Evolutionary conservation across 768 basidiomycete species (phyloP).

Genomic region (Amylocystis lapponica): DNA sequence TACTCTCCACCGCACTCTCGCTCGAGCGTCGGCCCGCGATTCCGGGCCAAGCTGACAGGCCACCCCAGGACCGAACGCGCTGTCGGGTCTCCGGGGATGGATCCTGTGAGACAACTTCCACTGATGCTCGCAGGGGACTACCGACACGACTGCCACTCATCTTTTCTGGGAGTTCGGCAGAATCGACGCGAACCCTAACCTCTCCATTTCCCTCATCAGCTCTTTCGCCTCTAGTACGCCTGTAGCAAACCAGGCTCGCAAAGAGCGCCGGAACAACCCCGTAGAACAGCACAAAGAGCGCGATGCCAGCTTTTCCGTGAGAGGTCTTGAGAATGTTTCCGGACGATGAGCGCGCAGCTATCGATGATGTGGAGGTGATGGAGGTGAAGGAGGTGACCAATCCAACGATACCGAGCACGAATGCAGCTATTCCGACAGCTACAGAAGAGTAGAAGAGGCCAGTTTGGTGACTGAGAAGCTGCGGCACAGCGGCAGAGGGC

Average conservation of each 20-base stretch:
- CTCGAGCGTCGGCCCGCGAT: slow-evolving; percentile 32
- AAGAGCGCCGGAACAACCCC: slow-evolving; percentile 39
- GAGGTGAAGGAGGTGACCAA: slow-evolving; percentile 60
- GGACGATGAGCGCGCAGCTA: slow-evolving; percentile 29
- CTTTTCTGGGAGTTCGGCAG: slow-evolving; percentile 38
- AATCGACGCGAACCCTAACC: slow-evolving; percentile 27
- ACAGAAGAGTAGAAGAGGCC: slow-evolving; percentile 31
- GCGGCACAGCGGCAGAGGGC: slow-evolving; percentile 26
- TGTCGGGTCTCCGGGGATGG: slow-evolving; percentile 19
- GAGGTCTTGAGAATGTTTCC: slow-evolving; percentile 42
- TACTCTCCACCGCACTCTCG: slow-evolving; percentile 28
- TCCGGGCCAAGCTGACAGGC: slow-evolving; percentile 30
- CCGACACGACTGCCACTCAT: slow-evolving; percentile 22
- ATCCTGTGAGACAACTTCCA: slow-evolving; percentile 21
- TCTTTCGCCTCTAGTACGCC: slow-evolving; percentile 1
- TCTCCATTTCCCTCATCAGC: slow-evolving; percentile 5
- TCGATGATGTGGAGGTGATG: slow-evolving; percentile 27
- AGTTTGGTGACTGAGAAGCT: slow-evolving; percentile 10
- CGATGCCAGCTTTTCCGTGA: slow-evolving; percentile 62
- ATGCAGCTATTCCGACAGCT: slow-evolving; percentile 41
- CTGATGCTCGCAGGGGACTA: slow-evolving; percentile 24
- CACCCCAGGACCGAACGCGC: slow-evolving; percentile 34
- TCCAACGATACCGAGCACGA: slow-evolving; percentile 58
- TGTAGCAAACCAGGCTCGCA: slow-evolving; percentile 22
- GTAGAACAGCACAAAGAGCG: slow-evolving; percentile 60